These are phyloP conservation scores for Diaporthe amygdali DNA, from an alignment of 2,329 filamentous ascomycete species.

Conservation along the genomic window DNA sequence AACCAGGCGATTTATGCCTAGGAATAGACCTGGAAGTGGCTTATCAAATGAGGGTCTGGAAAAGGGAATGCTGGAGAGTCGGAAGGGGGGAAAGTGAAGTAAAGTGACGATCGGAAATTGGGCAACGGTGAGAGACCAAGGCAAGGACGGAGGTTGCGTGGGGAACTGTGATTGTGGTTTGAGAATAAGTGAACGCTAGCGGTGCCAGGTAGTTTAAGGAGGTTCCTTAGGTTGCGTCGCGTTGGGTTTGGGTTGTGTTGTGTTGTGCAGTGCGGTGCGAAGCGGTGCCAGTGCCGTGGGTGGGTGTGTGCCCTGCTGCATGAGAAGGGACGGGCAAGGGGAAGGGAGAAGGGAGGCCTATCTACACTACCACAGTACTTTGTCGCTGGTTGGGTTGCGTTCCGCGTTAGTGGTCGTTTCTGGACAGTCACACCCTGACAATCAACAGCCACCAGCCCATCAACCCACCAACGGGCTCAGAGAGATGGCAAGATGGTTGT, in stretches of 20 bases:
- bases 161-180: conserved; percentile 3
- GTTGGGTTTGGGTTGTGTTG: background rate
- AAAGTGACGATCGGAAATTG: background rate
- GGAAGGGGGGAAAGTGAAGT: background rate
- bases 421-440: no score
- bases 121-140: background rate
- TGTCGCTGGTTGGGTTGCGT: background rate
- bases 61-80: background rate
- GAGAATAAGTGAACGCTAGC: background rate
- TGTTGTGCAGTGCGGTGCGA: background rate
- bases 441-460: no score
- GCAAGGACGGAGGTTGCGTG: conserved; percentile 6
- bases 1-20: background rate
- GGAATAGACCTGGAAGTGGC: background rate
- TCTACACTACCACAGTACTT: background rate
- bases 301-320: background rate
- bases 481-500: background rate
- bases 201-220: background rate
- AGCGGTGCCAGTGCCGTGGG: no score
- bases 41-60: background rate
- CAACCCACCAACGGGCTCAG: background rate
- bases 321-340: background rate
- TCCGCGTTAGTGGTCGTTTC: background rate
- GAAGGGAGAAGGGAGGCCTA: background rate
- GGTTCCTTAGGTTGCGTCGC: background rate